Base-by-base conservation (phyloP, 441 rosid genomes). In the Pelargonium citronellum region DNA sequence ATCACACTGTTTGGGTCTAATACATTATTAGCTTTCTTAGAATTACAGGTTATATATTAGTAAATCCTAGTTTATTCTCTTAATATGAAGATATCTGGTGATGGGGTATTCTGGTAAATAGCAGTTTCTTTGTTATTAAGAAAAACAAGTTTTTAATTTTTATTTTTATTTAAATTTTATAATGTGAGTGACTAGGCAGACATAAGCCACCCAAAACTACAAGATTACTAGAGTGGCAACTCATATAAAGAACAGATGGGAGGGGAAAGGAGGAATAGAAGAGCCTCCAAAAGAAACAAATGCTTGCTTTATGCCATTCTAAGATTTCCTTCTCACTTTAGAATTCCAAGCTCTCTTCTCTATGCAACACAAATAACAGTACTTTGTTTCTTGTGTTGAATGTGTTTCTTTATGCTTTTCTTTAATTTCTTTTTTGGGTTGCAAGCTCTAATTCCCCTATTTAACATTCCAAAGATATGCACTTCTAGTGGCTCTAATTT, bases 41-140 rank as follows among this genome's bases (percentile, higher is more conserved):
- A 19, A 44, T 67, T 11, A 17, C 75, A 62, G 69, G 70, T 43
- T 75, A 60, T 55, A 71, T 27, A 71, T 27, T 63, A 47, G 62
- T 67, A 73, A 71, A 55, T 16, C 22, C 16, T 71, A 66, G 11
- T 30, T 46, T 34, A 49, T 34, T 66, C 46, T 62, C 34, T n/a
- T 47, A 24, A 39, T 27, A 47, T 60, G 68, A 22, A 69, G 64
- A 67, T 47, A 13, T 72, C 64, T 7, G 57, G 12, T 60, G 67
- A 24, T 53, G 67, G 87, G 85, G 79, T 65, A 76, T 74, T 74
- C 51, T 64, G 27, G 82, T 73, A 79, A 85, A 75, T 80, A 69
- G 34, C n/a, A 22, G 58, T 88, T 90, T 74, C 97, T 92, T 92
- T 86, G 91, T 67, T 76, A 77, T 76, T 87, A 90, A 89, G 95